phyloP scores from a whole-genome alignment of 2,329 filamentous ascomycete genomes.

The Epichloe sp. region DNA sequence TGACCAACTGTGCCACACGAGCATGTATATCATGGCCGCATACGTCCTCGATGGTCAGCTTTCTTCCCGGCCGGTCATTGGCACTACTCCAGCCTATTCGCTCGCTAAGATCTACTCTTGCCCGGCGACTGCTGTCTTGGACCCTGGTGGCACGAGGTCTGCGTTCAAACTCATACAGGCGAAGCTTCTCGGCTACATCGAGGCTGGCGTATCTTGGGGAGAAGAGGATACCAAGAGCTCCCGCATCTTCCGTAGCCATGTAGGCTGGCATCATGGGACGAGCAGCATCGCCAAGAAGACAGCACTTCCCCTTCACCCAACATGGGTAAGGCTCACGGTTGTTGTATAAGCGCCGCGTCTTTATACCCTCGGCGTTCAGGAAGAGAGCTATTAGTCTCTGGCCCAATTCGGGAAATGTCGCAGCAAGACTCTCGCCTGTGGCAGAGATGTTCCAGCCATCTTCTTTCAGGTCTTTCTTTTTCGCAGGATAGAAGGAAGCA shows the following conservation, averaged over 20 bases:
- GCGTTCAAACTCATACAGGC: constrained; percentile 34
- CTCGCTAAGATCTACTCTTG: constrained; percentile 39
- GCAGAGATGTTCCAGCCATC: constrained; percentile 41
- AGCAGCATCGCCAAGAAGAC: constrained; percentile 25
- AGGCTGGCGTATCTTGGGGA: constrained; percentile 23
- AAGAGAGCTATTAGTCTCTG: constrained; percentile 38
- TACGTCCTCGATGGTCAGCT: constrained; percentile 51
- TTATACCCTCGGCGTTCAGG: constrained; percentile 43
- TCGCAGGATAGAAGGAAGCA: constrained; percentile 53
- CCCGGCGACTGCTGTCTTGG: constrained; percentile 36
- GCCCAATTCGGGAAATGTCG: constrained; percentile 44
- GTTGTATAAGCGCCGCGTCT: constrained; percentile 42
- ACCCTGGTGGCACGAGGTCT: constrained; percentile 35
- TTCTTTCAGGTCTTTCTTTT: constrained; percentile 40
- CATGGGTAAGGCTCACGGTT: constrained; percentile 35
- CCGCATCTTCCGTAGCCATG: constrained; percentile 52
- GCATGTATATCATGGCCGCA: constrained; percentile 33
- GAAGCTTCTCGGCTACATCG: constrained; percentile 28
- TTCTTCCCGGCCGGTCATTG: constrained; percentile 39
- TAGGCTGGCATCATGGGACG: constrained; percentile 44
- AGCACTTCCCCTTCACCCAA: constrained; percentile 32
- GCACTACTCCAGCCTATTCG: constrained; percentile 11
- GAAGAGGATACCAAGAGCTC: constrained; percentile 45
- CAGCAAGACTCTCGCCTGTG: constrained; percentile 40
- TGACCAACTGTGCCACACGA: constrained; percentile 10